Base-by-base conservation (phyloP, 2,329 filamentous ascomycete genomes). In the Alternaria novae-zelandiae region DNA sequence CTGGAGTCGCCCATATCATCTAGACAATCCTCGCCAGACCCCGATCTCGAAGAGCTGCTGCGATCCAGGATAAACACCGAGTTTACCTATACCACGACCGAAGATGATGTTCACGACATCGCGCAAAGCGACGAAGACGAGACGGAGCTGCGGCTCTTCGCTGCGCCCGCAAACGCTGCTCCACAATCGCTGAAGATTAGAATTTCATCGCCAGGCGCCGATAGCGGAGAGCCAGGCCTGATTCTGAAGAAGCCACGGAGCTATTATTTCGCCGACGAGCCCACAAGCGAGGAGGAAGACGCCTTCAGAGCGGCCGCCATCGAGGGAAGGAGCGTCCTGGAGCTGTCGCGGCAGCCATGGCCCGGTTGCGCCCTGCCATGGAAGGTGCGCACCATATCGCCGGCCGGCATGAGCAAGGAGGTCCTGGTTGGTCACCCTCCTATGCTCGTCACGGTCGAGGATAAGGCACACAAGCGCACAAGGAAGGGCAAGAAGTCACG, bases 401-500 rank as follows among this genome's bases (percentile, higher is more conserved):
- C 71, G n/a, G 57, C 70, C 5, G 77, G 78, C 15, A 64, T 79
- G 49, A 74, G 68, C 64, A 78, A 71, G 63, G 63, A 64, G 11
- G 73, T 80, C 3, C 64, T 78, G 3, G 59, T 78, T 20, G 75
- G 76, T 6, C 72, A 79, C 59, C 71, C 75, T 17, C 63, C 67
- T 10, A 54, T 30, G 8, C 53, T 74, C 6, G 63, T 70, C 4
- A 64, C 65, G 2, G 61, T 78, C 1, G 69, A 75, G 21, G 72
- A 76, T 5, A 66, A 59, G 30, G 47, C 47, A 5, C 66, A 60
- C n/a, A 78, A 74, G 70, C 71, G 70, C 15, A 75, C 59, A 54
- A 63, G 77, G 12, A 78, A 78, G 61, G 71, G 74, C 46, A 80
- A 79, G 70, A 79, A 79, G 70, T 70, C 65, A 3, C 68, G 78